Percentiles rank a stretch among this genome's conserved stretches.
These are phyloP conservation scores for Quercus alba DNA, from an alignment of 306 rosid genomes.

Conservation along the genomic window DNA sequence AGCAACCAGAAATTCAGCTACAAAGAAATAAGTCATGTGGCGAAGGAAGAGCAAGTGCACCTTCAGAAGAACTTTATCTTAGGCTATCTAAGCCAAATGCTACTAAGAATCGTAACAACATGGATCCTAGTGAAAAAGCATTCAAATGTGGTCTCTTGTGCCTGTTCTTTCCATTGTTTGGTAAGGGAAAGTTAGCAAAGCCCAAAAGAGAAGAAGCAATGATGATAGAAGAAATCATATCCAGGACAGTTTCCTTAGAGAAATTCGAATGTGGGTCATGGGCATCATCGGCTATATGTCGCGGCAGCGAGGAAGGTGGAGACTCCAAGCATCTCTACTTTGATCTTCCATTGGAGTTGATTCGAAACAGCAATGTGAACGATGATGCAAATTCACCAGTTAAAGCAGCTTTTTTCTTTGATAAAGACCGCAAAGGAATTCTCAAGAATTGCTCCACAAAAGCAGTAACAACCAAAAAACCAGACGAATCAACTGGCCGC, in stretches of 20 bases:
- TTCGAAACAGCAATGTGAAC: slow-evolving; percentile 27
- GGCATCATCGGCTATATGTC: slow-evolving; percentile 63
- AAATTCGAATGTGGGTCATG: slow-evolving; percentile 94
- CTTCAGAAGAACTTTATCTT: slow-evolving; percentile 53
- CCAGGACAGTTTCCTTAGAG: slow-evolving; percentile 81
- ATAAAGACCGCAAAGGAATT: slow-evolving; percentile 54
- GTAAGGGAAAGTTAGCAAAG: slow-evolving; percentile 45
- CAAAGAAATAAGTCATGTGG: slow-evolving; percentile 65
- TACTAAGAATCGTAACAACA: slow-evolving; percentile 10
- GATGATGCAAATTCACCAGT: slow-evolving; percentile 51
- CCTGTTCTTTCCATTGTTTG: slow-evolving; percentile 42
- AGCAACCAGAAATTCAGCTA: slow-evolving; percentile 35
- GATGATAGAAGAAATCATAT: slow-evolving; percentile 26
- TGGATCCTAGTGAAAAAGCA: neutral
- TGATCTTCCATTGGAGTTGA: slow-evolving; percentile 79
- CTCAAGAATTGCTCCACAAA: slow-evolving; percentile 46
- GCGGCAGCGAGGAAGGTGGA: slow-evolving; percentile 29
- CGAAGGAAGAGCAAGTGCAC: slow-evolving; percentile 42
- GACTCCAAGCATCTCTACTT: slow-evolving; percentile 50
- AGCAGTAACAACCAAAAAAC: slow-evolving; percentile 38
- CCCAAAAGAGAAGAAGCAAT: slow-evolving; percentile 31
- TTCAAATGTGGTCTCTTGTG: too few relatives aligned
- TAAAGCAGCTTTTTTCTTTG: slow-evolving; percentile 42
- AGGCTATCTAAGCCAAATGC: slow-evolving; percentile 41
- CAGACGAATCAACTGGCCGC: slow-evolving; percentile 41